phyloP scores from a whole-genome alignment of 306 rosid species.

The Lathyrus tuberosus region DNA sequence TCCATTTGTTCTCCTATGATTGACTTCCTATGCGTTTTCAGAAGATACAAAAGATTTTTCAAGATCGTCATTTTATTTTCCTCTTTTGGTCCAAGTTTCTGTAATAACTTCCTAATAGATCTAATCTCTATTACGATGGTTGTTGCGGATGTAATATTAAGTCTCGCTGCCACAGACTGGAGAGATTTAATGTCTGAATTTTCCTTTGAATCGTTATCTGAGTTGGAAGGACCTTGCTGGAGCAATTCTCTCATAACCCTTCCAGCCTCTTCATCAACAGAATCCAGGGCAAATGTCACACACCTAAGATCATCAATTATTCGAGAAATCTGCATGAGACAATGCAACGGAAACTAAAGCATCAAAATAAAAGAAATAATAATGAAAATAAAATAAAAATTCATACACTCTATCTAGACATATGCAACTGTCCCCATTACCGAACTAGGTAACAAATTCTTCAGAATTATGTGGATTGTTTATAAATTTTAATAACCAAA shows the following conservation, averaged over 20 bases:
- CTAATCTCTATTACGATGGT: conserved; percentile 64
- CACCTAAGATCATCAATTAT: conserved; percentile 61
- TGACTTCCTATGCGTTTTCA: conserved; percentile 53
- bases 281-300: conserved; percentile 56
- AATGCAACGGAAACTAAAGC: conserved; percentile 39
- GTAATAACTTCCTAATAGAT: conserved; percentile 60
- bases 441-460: conserved; percentile 31
- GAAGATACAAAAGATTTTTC: conserved; percentile 58
- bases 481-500: neutral
- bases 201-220: conserved; percentile 55
- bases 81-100: conserved; percentile 49
- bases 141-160: conserved; percentile 60
- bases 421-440: neutral
- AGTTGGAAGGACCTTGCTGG: conserved; percentile 46
- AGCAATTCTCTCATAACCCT: conserved; percentile 58
- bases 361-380: conserved; percentile 27
- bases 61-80: conserved; percentile 55
- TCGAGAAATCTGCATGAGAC: conserved; percentile 71
- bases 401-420: conserved; percentile 8
- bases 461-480: conserved; percentile 18
- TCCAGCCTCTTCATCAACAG: conserved; percentile 77
- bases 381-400: conserved; percentile 8
- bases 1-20: conserved; percentile 49
- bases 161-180: conserved; percentile 64
- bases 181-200: conserved; percentile 57